These are phyloP conservation scores for Pseudogymnoascus sp. DNA, from an alignment of 2,329 filamentous ascomycete species.

Conservation along the genomic window DNA sequence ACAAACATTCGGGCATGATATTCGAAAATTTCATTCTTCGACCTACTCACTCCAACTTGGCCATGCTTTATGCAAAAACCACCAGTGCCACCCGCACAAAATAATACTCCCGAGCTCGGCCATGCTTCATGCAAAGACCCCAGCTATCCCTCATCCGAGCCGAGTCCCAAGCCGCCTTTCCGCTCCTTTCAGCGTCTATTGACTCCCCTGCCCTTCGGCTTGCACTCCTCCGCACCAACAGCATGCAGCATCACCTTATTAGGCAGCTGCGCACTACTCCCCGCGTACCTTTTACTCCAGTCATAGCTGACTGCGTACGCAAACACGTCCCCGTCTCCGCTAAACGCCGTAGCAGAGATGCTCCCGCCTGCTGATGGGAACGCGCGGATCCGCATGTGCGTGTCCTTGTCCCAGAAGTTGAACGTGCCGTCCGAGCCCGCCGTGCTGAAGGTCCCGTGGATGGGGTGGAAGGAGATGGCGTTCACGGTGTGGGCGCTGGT, in stretches of 20 bases:
- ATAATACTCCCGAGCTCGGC: neutral
- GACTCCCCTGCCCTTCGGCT: constrained; percentile 32
- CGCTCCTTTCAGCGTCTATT: constrained; percentile 4
- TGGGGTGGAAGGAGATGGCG: constrained; percentile 93
- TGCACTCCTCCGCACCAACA: constrained; percentile 56
- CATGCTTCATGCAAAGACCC: neutral
- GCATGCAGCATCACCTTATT: constrained; percentile 83
- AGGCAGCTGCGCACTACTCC: constrained; percentile 65
- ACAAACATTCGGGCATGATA: neutral
- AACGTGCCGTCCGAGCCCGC: constrained; percentile 94
- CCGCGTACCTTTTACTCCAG: constrained; percentile 95
- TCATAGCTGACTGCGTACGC: constrained; percentile 94
- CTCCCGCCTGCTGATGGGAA: constrained; percentile 78
- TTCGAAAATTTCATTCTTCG: neutral
- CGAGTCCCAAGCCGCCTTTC: neutral
- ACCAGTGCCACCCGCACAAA: neutral
- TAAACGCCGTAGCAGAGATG: constrained; percentile 86
- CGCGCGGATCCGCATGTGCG: constrained; percentile 81
- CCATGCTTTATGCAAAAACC: neutral
- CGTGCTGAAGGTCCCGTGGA: constrained; percentile 96
- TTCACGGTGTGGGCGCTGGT: constrained; percentile 94
- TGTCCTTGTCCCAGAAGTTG: constrained; percentile 93
- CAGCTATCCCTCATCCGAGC: neutral
- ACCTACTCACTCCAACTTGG: neutral
- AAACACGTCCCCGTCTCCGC: constrained; percentile 73